Base-by-base conservation (phyloP, 768 basidiomycete species). In the Russula griseocarnosa region DNA sequence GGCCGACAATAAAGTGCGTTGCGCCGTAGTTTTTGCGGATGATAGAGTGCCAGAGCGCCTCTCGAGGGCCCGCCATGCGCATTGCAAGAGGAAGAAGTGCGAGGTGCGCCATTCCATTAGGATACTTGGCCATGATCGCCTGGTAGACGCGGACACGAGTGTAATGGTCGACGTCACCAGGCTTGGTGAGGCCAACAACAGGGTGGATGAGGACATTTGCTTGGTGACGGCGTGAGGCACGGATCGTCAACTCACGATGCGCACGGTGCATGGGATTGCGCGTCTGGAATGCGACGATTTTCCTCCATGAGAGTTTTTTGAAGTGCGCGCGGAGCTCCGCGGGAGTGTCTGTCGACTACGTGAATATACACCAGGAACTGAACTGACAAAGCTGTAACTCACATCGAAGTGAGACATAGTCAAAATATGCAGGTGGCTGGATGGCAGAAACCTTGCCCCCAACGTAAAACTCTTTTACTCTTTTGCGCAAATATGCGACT, bases 181-280 rank as follows among this genome's bases (percentile, higher is more conserved):
- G 96, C 77, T 98, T 98, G 67, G 97, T 99, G 60, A 99, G 82
- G 58, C 97, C 97, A 63, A 98, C 97, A 51, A 98, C 96, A 46
- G 97, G 97, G 76, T 99, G 97, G 65, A 99, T 92, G 68, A 99
- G 88, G 57, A 99, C 90, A 74, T 99, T 99, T 76, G 95, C 94
- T 74, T 95, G 90, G 58, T 86, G 85, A 73, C 92, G 89, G 66
- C 97, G 90, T 26, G 97, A 96, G 22, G 97, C 97, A 65, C 96
- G 92, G 62, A 99, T 89, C 36, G 97, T 98, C 51, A 99, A 83
- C 74, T 99, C 97, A 59, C 97, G 88, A 74, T 99, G 97, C 18
- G 97, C 97, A 60, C 97, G 86, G 75, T 99, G 97, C 97, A 99
- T 99, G 1, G 97, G 97, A 79, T 99, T 99, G 64, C 97, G 87